Percentiles rank a stretch among this genome's conserved stretches.
Evolutionary conservation across 164 flowering plant genomes (phyloP).

Genomic region (Liriodendron chinense): DNA sequence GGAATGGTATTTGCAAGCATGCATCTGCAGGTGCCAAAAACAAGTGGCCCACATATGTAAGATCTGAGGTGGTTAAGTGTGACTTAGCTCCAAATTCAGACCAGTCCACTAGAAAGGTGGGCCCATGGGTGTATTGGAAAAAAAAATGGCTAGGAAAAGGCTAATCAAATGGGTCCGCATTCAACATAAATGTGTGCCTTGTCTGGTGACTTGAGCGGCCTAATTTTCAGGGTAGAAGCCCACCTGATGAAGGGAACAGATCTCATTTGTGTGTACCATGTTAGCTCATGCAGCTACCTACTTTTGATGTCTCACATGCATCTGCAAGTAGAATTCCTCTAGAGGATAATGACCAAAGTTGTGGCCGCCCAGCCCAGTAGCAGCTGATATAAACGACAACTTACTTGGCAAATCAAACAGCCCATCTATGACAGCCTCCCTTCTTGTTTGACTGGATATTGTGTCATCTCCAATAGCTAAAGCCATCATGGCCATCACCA

Average conservation of each 20-base stretch:
- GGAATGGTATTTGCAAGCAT: not conserved
- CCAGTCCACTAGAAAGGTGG: too few species aligned
- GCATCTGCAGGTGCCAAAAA: too few species aligned
- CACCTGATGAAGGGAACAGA: not conserved
- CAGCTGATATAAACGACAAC: conserved; percentile 15
- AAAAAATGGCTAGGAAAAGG: not conserved
- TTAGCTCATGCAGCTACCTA: not conserved
- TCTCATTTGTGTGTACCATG: not conserved
- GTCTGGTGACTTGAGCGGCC: not conserved
- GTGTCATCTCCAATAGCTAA: conserved; percentile 86
- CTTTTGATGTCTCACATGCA: not conserved
- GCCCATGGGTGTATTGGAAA: too few species aligned
- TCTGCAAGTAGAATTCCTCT: not conserved
- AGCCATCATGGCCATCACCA: conserved; percentile 94
- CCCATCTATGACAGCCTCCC: conserved; percentile 84
- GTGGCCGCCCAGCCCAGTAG: not conserved
- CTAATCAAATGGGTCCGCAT: not conserved
- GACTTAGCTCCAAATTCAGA: too few species aligned
- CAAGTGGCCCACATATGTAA: too few species aligned
- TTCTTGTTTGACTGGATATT: conserved; percentile 68
- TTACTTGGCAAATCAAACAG: conserved; percentile 83
- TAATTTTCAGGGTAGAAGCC: not conserved
- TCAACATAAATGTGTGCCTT: not conserved
- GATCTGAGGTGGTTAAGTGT: too few species aligned
- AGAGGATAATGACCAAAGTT: not conserved